These are phyloP conservation scores for Chytridiales sp. DNA, from an alignment of 371 early-diverging fungal species.

Conservation along the genomic window DNA sequence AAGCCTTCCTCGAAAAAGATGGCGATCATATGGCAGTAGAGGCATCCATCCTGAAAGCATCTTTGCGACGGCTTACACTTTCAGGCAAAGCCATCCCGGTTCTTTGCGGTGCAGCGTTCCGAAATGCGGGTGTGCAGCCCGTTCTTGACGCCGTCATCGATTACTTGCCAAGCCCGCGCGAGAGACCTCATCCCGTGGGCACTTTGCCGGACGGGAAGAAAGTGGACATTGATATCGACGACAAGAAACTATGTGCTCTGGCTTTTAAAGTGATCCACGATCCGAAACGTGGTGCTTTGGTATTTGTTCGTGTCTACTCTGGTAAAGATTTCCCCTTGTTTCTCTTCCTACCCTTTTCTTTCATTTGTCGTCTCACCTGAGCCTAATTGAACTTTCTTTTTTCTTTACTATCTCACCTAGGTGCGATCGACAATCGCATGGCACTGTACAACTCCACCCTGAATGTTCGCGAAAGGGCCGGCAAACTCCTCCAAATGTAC, in stretches of 20 bases:
- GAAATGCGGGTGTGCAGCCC: constrained; percentile 90
- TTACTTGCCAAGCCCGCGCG: constrained; percentile 82
- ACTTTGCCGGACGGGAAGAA: constrained; percentile 14
- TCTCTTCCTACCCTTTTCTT: constrained; percentile 7
- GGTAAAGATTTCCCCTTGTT: constrained; percentile 51
- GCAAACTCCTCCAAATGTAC: constrained; percentile 86
- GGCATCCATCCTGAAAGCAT: constrained; percentile 57
- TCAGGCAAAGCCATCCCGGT: constrained; percentile 76
- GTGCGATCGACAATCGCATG: constrained; percentile 63
- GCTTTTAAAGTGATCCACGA: constrained; percentile 94
- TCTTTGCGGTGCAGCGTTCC: constrained; percentile 85
- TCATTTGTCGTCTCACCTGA: constrained; percentile 1
- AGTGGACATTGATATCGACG: constrained; percentile 30
- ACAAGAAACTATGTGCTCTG: constrained; percentile 72
- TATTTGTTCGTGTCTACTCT: constrained; percentile 92
- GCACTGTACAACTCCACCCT: constrained; percentile 38
- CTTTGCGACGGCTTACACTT: constrained; percentile 74
- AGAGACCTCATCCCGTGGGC: constrained; percentile 50
- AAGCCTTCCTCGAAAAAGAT: constrained; percentile 70
- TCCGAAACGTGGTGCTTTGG: constrained; percentile 78
- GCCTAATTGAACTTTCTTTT: neutral
- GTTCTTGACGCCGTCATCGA: constrained; percentile 84
- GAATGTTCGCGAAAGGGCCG: constrained; percentile 74
- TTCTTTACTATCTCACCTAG: constrained; percentile 25
- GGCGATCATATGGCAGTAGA: constrained; percentile 68